Base-by-base conservation (phyloP, 805 yeast species). In the Metschnikowia anglica region DNA sequence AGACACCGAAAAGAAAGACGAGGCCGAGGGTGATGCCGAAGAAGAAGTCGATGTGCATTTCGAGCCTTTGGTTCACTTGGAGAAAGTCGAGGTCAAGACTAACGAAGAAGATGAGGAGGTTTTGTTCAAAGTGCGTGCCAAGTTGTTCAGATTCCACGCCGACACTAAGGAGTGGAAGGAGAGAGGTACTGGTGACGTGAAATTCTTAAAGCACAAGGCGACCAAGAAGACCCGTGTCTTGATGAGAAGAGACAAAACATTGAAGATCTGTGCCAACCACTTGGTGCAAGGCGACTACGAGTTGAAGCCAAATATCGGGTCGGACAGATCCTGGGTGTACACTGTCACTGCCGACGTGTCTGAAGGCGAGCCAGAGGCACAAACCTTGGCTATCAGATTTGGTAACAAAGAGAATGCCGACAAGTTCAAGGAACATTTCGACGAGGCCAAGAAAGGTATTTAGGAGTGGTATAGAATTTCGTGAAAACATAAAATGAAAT, bases 241-340 rank as follows among this genome's bases (percentile, higher is more conserved):
- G 63, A 93, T 93, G 99, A 88, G 99, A 81, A 88, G 99, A 76
- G 99, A 93, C 74, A 91, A 91, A 77, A 93, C 98, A 43, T 79
- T 93, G 64, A 93, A 93, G 78, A 85, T 93, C 61, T 93, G 99
- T 70, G 99, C 99, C 58, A 93, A 93, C 76, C 99, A 93, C 71
- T 81, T 81, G 70, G 80, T 88, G 64, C 70, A 86, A 34, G 81
- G 91, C 49, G 95, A 85, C 55, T 88, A 85, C 70, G 79, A 70
- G 54, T 80, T 93, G 66, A 86, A 81, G 63, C 88, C 97, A 59
- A 93, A 93, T 63, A 90, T 93, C 53, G 98, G 99, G 38, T 83
- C 93, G 47, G 99, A 93, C 66, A 85, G 97, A 76, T 88, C 97
- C 26, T 93, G 99, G 99, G 98, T 93, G 52, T 93, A 93, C 73